A percentile compares a stretch with the other conserved stretches of the same genome.
phyloP scores from a whole-genome alignment of 192 early-diverging fungal species.

The Chytriomyces sp. region DNA sequence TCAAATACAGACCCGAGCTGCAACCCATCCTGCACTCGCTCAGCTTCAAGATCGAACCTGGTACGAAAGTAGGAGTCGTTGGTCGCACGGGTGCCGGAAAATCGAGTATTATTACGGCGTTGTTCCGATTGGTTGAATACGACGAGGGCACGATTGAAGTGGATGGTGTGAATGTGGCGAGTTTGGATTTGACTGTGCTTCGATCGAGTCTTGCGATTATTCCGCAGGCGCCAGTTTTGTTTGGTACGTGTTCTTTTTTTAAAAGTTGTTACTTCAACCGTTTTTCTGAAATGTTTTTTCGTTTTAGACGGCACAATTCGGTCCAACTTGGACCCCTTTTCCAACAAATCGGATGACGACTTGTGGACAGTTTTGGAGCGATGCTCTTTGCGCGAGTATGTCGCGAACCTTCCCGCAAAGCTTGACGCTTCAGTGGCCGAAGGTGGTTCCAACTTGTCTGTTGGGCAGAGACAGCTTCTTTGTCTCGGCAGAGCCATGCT shows the following conservation, averaged over 20 bases:
- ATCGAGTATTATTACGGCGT: conserved; percentile 60
- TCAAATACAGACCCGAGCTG: conserved; percentile 61
- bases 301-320: conserved; percentile 56
- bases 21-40: conserved; percentile 70
- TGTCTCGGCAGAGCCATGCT: conserved; percentile 51
- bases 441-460: conserved; percentile 81
- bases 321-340: conserved; percentile 76
- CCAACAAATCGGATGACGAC: conserved; percentile 63
- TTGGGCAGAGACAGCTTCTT: conserved; percentile 72
- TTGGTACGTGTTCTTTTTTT: conserved; percentile 30
- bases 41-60: conserved; percentile 65
- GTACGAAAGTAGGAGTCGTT: conserved; percentile 80
- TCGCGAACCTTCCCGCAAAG: conserved; percentile 29
- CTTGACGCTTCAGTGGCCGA: conserved; percentile 72
- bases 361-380: conserved; percentile 76
- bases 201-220: conserved; percentile 49
- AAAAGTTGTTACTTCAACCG: conserved; percentile 1
- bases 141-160: conserved; percentile 56
- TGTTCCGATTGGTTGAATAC: conserved; percentile 73
- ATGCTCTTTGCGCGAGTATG: conserved; percentile 63
- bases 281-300: conserved; percentile 32
- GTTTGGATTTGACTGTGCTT: conserved; percentile 59
- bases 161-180: conserved; percentile 65
- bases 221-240: conserved; percentile 55
- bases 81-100: conserved; percentile 85